phyloP scores from a whole-genome alignment of 495 filamentous ascomycete species.

The Aspergillus sclerotioniger region DNA sequence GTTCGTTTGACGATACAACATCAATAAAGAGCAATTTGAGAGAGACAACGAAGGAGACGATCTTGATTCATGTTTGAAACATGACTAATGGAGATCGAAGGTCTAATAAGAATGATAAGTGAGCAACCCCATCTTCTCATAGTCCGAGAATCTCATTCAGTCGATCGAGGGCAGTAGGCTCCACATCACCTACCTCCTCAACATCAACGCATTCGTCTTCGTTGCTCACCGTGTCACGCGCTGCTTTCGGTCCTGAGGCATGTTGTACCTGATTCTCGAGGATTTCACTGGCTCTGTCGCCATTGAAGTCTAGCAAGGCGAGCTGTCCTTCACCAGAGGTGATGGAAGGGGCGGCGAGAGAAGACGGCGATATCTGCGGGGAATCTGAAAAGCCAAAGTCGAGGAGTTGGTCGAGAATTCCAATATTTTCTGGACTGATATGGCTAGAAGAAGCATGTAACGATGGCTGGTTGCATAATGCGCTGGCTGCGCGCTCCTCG shows the following conservation, averaged over 20 bases:
- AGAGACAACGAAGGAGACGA: background rate
- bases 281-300: background rate
- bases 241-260: constrained; percentile 1
- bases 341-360: background rate
- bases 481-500: background rate
- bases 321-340: background rate
- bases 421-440: background rate
- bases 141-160: constrained; percentile 22
- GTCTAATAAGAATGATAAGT: background rate
- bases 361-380: background rate
- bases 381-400: constrained; percentile 19
- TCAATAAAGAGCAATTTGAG: background rate
- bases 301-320: constrained; percentile 6
- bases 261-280: background rate
- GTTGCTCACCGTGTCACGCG: background rate
- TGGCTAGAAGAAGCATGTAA: background rate
- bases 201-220: constrained; percentile 19
- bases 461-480: background rate
- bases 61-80: background rate
- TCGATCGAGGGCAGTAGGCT: constrained; percentile 29
- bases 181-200: constrained; percentile 27
- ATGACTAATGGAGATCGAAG: background rate
- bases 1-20: background rate
- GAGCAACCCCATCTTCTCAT: background rate
- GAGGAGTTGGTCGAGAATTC: constrained; percentile 20